A percentile compares a stretch with the other conserved stretches of the same genome.
phyloP scores from a whole-genome alignment of 1,284 basidiomycete species.

The Bondarzewia mesenterica region DNA sequence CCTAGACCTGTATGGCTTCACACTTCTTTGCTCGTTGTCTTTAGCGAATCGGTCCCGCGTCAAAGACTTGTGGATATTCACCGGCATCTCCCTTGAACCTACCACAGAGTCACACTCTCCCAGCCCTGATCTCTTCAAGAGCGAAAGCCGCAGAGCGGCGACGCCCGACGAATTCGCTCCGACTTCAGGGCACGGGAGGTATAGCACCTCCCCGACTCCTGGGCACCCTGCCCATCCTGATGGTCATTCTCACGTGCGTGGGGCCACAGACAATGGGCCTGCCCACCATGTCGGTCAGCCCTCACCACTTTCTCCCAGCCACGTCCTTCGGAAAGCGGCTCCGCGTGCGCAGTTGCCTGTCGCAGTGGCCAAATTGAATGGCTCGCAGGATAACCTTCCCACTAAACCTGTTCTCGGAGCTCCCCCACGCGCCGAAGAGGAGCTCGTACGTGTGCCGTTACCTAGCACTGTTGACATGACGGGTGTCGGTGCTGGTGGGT shows the following conservation, averaged over 20 bases:
- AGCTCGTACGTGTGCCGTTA: constrained; percentile 32
- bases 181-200: neutral
- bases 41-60: constrained; percentile 59
- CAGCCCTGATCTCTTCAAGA: constrained; percentile 19
- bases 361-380: constrained; percentile 29
- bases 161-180: neutral
- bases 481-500: constrained; percentile 44
- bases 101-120: constrained; percentile 28
- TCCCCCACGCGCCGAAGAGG: constrained; percentile 17
- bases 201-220: neutral
- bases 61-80: constrained; percentile 76
- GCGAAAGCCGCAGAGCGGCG: constrained; percentile 9
- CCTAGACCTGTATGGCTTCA: constrained; percentile 61
- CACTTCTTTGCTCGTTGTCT: constrained; percentile 59
- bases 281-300: constrained; percentile 4
- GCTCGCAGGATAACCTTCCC: constrained; percentile 21
- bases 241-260: constrained; percentile 4
- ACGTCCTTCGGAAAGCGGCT: constrained; percentile 43
- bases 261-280: constrained; percentile 13
- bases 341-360: constrained; percentile 56
- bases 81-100: constrained; percentile 30
- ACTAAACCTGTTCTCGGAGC: constrained; percentile 1
- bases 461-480: constrained; percentile 37
- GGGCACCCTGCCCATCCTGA: neutral
- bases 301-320: constrained; percentile 9